phyloP scores from a whole-genome alignment of 2,329 filamentous ascomycete species.

The Fusarium oxysporum region DNA sequence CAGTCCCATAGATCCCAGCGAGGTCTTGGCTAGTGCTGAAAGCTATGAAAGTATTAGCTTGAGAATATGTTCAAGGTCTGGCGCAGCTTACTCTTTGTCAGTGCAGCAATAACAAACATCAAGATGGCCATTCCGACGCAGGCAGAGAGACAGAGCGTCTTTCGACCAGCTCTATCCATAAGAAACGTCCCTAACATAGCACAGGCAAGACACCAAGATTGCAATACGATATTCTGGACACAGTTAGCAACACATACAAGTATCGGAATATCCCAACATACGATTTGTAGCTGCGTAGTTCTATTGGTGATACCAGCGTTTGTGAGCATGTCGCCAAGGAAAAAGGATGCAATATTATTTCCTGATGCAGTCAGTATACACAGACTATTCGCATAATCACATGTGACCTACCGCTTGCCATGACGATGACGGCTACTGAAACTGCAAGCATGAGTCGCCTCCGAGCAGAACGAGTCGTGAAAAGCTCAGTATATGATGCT shows the following conservation, averaged over 20 bases:
- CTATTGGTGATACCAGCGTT: background rate
- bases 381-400: fast-evolving
- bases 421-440: background rate
- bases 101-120: background rate
- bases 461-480: background rate
- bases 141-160: background rate
- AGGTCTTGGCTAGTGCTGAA: background rate
- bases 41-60: background rate
- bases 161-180: background rate
- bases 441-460: background rate
- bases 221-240: background rate
- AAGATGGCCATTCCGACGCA: background rate
- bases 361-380: background rate
- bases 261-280: fast-evolving
- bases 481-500: background rate
- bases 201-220: background rate
- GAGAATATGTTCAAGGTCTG: fast-evolving
- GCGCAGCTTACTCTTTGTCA: background rate
- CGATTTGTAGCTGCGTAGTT: background rate
- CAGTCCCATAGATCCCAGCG: background rate
- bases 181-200: background rate
- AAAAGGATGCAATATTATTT: background rate
- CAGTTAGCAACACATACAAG: fast-evolving
- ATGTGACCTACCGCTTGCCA: background rate
- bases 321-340: background rate